Conservation (phyloP, 1,139 yeast genomes). For the Suhomyces coccinellae region DNA sequence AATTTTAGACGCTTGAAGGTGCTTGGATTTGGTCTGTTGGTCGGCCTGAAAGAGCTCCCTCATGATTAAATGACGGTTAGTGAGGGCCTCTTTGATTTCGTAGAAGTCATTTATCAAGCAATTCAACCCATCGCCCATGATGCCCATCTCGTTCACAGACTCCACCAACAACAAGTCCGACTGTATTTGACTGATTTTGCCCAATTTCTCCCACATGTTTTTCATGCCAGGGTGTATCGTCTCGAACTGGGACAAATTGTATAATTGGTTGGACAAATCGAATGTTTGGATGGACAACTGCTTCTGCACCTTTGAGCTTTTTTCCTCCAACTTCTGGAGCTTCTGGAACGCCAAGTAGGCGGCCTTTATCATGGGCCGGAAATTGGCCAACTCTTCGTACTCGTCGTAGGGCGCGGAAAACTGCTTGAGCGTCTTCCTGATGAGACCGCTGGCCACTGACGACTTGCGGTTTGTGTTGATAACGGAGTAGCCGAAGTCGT, state of each 20-base stretch:
- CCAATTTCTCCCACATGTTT: conserved; percentile 78
- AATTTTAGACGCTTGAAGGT: conserved; percentile 70
- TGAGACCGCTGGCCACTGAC: conserved; percentile 77
- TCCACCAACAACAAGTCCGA: conserved; percentile 79
- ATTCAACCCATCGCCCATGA: conserved; percentile 73
- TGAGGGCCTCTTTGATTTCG: conserved; percentile 86
- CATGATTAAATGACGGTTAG: conserved; percentile 90
- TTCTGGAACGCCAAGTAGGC: conserved; percentile 65
- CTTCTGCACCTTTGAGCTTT: conserved; percentile 54
- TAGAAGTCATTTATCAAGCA: conserved; percentile 73
- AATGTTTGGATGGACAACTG: conserved; percentile 56
- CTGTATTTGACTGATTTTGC: conserved; percentile 64
- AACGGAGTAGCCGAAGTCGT: conserved; percentile 80
- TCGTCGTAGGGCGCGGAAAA: conserved; percentile 91
- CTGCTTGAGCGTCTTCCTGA: conserved; percentile 87
- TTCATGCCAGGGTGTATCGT: conserved; percentile 62
- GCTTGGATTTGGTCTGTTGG: conserved; percentile 66
- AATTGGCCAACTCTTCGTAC: conserved; percentile 72
- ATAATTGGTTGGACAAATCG: conserved; percentile 64
- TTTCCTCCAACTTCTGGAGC: conserved; percentile 55
- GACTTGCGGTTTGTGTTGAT: conserved; percentile 54
- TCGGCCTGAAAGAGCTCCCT: conserved; percentile 84
- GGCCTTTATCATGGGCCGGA: conserved; percentile 82
- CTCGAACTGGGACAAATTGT: conserved; percentile 52
- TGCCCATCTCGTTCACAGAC: conserved; percentile 72